Base-by-base conservation (phyloP, 2,329 filamentous ascomycete genomes). In the Microcera coccophila region DNA sequence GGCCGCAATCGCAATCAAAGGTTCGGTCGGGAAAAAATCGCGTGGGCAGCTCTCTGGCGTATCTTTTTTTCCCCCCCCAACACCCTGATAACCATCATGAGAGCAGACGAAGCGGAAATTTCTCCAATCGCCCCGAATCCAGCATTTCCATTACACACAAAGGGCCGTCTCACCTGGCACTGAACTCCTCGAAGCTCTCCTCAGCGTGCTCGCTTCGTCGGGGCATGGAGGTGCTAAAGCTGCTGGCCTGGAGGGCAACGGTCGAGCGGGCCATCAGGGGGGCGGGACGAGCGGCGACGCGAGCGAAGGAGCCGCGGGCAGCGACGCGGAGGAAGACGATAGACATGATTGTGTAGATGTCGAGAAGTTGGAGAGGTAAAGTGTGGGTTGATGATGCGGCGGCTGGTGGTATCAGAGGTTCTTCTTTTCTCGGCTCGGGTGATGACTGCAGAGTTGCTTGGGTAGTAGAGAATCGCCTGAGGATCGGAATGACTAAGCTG, bases 181-280 rank as follows among this genome's bases (percentile, higher is more conserved):
- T 90, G 74, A 98, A 98, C 77, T 97, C 90, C 78, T 98, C 93
- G 62, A 95, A 98, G 63, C 87, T 95, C 83, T 98, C 93, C 72
- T 98, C 93, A 65, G 84, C 81, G 72, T 95, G 87, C 64, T 78
- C 72, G 64, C 68, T 68, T 58, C 71, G 73, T 64, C 75, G 69
- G 63, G 74, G 65, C 58, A 71, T 65, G 50, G 74, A 76, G 64
- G 81, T 85, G 76, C 78, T 84, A 74, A 85, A 84, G 72, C 64
- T 84, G 72, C 64, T 69, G 58, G 62, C 61, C 48, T 69, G 65
- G 62, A 74, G 71, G 61, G 73, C 69, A 58, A 79, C 70, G 60
- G 72, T 70, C 58, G 74, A 70, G 62, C 73, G 75, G 61, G 74
- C 75, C 64, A 74, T 71, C 61, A 81, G 66, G 64, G 78, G 72